Conservation (phyloP, 768 basidiomycete genomes). For the Kwoniella dejecticola region DNA sequence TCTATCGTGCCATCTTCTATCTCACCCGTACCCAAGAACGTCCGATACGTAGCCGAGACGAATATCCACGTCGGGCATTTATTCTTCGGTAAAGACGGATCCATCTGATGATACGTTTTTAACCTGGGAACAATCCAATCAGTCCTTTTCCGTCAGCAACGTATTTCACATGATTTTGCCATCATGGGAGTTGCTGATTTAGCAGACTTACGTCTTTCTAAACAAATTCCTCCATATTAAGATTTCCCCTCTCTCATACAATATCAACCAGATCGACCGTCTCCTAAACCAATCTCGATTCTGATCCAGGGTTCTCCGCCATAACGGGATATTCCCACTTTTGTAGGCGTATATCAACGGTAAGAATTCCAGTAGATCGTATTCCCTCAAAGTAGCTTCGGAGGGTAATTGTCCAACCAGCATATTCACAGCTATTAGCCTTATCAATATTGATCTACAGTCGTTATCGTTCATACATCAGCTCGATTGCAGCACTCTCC, state of each 20-base stretch:
- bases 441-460: constrained; percentile 33
- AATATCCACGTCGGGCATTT: constrained; percentile 47
- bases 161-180: no score
- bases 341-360: constrained; percentile 36
- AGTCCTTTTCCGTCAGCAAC: no score
- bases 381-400: constrained; percentile 23
- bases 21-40: constrained; percentile 37
- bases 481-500: background rate
- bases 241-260: constrained; percentile 49
- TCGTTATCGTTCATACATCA: background rate
- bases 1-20: constrained; percentile 42
- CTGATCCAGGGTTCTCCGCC: constrained; percentile 31
- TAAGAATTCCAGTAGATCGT: constrained; percentile 31
- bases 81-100: constrained; percentile 23
- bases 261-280: constrained; percentile 44
- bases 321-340: constrained; percentile 38
- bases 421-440: constrained; percentile 46
- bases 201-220: constrained; percentile 20
- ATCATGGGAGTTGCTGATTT: background rate
- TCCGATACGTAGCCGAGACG: constrained; percentile 17
- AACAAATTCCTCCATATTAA: constrained; percentile 49
- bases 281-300: constrained; percentile 42
- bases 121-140: constrained; percentile 20
- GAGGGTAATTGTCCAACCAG: constrained; percentile 37
- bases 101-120: constrained; percentile 27